Base-by-base conservation (phyloP, 768 basidiomycete genomes). In the Naganishia onofrii region DNA sequence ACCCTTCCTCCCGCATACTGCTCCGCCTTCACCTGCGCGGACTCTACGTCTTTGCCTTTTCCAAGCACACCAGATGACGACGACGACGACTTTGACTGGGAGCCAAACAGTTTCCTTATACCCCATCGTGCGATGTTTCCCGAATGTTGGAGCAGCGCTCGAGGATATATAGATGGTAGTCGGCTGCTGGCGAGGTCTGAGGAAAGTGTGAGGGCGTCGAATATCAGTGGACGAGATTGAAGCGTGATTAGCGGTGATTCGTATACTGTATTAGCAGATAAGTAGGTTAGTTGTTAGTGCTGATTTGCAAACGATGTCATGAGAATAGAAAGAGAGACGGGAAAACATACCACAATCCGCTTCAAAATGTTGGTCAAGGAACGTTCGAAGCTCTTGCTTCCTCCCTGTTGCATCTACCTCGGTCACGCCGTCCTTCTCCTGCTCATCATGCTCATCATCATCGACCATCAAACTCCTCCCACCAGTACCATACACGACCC, bases 271-370 rank as follows among this genome's bases (percentile, higher is more conserved):
- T 4, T n/a, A 44, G 3, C 23, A 29, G 29, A 44, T 63, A 1
- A 29, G 31, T 5, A 42, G 42, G 42, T 42, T 12, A 36, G 34
- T 36, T 15, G 42, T 42, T 17, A 42, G 42, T 42, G 42, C 9
- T 15, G 15, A n/a, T n/a, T n/a, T n/a, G 42, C 2, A 10, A 17
- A 10, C 9, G 42, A 10, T 42, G 15, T 15, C 2, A 42, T 42
- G 55, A 55, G 19, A 3, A 51, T n/a, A 13, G 34, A 29, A n/a
- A 2, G 5, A 28, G n/a, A n/a, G n/a, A n/a, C n/a, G n/a, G n/a
- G n/a, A n/a, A n/a, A 23, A 71, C 71, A 38, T 34, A 72, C 71
- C 44, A 57, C 71, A 72, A 54, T 72, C 68, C 21, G 34, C 29
- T 31, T 72, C 71, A 12, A 72, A 66, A 23, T 54, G 56, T 32